Evolutionary conservation across 345 rosid genomes (phyloP).

Genomic region (Populus nigra): DNA sequence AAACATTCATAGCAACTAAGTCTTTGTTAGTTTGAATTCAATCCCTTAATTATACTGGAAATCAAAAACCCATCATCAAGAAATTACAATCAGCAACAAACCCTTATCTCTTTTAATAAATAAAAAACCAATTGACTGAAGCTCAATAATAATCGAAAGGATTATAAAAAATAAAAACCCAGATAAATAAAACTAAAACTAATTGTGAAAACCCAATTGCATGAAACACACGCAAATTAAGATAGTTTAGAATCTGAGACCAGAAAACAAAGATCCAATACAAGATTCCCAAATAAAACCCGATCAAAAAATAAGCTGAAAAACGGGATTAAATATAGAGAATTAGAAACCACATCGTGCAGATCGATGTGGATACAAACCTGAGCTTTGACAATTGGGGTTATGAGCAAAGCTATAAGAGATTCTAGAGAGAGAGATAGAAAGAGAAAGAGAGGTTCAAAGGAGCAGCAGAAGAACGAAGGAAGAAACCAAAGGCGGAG

Average conservation of each 20-base stretch:
- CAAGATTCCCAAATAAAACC: slow-evolving; percentile 26
- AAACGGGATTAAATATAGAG: slow-evolving; percentile 5
- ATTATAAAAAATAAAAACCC: slow-evolving; percentile 6
- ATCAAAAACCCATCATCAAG: slow-evolving; percentile 13
- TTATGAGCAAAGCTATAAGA: slow-evolving; percentile 37
- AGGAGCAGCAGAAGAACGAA: slow-evolving; percentile 34
- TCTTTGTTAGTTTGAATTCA: background rate
- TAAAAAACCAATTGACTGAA: slow-evolving; percentile 11
- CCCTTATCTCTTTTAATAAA: slow-evolving; percentile 22
- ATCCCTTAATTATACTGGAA: background rate
- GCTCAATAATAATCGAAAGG: slow-evolving; percentile 10
- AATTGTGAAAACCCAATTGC: slow-evolving; percentile 19
- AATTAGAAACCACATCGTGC: slow-evolving; percentile 11
- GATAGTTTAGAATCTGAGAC: slow-evolving; percentile 16
- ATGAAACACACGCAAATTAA: slow-evolving; percentile 23
- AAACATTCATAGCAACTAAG: background rate
- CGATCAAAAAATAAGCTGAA: slow-evolving; percentile 47
- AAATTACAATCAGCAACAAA: slow-evolving; percentile 27
- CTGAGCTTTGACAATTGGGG: slow-evolving; percentile 39
- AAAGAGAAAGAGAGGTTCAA: slow-evolving; percentile 41
- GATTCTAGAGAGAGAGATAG: slow-evolving; percentile 48
- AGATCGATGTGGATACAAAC: slow-evolving; percentile 50
- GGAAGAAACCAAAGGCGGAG: slow-evolving; percentile 25
- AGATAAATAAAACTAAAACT: slow-evolving; percentile 1
- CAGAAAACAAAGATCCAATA: slow-evolving; percentile 32